These are phyloP conservation scores for Panicum miliaceum DNA, from an alignment of 176 grass and related monocot species.

Conservation along the genomic window DNA sequence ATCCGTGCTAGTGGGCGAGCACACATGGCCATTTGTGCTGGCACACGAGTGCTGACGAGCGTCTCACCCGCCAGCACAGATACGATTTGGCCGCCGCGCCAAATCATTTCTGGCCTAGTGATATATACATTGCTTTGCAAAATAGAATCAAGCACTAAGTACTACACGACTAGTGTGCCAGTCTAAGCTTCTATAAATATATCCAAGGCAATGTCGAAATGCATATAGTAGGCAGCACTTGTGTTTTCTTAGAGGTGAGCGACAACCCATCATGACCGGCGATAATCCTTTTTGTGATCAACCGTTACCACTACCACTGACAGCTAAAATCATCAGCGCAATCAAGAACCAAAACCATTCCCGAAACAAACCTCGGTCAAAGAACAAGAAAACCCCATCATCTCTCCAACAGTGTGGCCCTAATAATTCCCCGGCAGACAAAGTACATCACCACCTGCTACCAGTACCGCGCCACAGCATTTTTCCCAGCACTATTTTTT, in stretches of 20 bases:
- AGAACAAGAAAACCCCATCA: constrained; percentile 44
- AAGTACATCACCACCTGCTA: constrained; percentile 52
- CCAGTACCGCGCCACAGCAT: not conserved
- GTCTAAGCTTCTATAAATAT: not conserved
- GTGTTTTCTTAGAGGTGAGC: not conserved
- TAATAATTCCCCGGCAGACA: constrained; percentile 48
- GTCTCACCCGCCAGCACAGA: no score
- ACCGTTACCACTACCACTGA: not conserved
- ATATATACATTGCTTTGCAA: no score
- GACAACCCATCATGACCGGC: not conserved
- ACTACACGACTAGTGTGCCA: not conserved
- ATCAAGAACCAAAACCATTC: not conserved
- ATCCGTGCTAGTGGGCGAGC: no score
- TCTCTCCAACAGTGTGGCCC: constrained; percentile 22
- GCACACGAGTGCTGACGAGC: no score
- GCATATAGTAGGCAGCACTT: not conserved
- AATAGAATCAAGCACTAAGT: no score
- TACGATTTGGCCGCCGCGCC: no score
- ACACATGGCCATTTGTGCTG: no score
- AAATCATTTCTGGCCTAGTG: no score
- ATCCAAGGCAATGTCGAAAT: not conserved
- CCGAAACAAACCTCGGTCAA: constrained; percentile 41
- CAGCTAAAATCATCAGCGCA: not conserved
- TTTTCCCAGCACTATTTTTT: not conserved
- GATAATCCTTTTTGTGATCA: not conserved